These are phyloP conservation scores for Albizia julibrissin DNA, from an alignment of 306 rosid species.

Conservation along the genomic window DNA sequence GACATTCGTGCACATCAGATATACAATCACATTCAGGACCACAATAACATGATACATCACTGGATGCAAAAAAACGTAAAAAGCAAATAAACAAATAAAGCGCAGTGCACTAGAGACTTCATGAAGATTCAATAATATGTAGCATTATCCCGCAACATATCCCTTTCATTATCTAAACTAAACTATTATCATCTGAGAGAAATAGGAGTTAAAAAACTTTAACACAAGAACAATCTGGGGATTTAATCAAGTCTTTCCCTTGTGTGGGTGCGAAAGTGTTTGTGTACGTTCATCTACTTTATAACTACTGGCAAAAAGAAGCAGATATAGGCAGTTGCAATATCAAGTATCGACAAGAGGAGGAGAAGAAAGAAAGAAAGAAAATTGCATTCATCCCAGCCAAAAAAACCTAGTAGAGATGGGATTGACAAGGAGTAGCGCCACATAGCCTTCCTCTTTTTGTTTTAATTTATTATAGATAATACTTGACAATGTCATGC, in stretches of 20 bases:
- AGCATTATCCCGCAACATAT: neutral
- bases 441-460: slow-evolving; percentile 20
- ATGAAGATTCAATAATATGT: neutral
- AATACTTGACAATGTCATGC: slow-evolving; percentile 37
- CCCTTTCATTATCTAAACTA: slow-evolving; percentile 14
- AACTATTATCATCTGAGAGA: slow-evolving; percentile 6
- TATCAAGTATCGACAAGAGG: neutral
- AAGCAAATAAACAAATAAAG: neutral
- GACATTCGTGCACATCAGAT: neutral
- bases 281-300: neutral
- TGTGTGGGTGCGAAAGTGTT: neutral
- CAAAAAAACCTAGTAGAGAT: neutral
- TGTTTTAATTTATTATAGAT: neutral
- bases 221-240: slow-evolving; percentile 19
- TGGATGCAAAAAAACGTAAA: neutral
- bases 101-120: neutral
- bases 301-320: neutral
- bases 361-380: neutral
- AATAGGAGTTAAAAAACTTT: neutral
- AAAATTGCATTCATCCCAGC: slow-evolving; percentile 7
- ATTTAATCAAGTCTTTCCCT: neutral
- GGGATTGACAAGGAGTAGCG: neutral
- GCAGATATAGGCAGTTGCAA: neutral
- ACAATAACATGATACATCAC: neutral
- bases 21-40: neutral